Percentiles rank a stretch among this genome's conserved stretches.
Evolutionary conservation across 179 eudicot species (phyloP).

Genomic region (Camellia oleifera): DNA sequence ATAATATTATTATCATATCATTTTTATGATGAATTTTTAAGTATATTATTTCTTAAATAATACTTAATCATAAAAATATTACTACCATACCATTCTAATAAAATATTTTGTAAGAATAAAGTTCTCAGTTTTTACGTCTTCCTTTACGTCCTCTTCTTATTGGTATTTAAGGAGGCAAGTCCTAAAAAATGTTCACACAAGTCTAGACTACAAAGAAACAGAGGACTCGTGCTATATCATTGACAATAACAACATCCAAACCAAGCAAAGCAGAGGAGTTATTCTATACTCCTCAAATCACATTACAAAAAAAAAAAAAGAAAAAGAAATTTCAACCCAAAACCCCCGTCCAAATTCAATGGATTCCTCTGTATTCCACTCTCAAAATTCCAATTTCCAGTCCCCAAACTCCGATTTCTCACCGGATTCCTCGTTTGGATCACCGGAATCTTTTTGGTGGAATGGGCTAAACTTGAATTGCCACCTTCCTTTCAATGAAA

Average conservation of each 20-base stretch:
- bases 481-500: constrained; percentile 39
- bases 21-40: no score
- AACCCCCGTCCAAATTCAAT: constrained; percentile 6
- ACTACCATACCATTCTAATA: no score
- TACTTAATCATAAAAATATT: no score
- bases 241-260: background rate
- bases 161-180: constrained; percentile 9
- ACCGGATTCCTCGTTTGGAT: constrained; percentile 24
- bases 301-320: no score
- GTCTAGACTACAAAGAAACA: background rate
- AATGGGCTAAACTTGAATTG: background rate
- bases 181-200: background rate
- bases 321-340: no score
- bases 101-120: no score
- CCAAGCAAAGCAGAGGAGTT: background rate
- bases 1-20: no score
- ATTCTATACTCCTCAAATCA: no score
- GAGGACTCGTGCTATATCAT: background rate
- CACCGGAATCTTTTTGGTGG: constrained; percentile 15
- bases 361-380: constrained; percentile 19
- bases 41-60: no score
- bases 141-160: background rate
- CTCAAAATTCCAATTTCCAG: constrained; percentile 4
- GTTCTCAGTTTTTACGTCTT: no score
- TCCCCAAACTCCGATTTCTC: constrained; percentile 16